Evolutionary conservation across 805 yeast species (phyloP), one percentile per base, ranked within the genome.

Genomic region (Kuraishia piskuri): DNA sequence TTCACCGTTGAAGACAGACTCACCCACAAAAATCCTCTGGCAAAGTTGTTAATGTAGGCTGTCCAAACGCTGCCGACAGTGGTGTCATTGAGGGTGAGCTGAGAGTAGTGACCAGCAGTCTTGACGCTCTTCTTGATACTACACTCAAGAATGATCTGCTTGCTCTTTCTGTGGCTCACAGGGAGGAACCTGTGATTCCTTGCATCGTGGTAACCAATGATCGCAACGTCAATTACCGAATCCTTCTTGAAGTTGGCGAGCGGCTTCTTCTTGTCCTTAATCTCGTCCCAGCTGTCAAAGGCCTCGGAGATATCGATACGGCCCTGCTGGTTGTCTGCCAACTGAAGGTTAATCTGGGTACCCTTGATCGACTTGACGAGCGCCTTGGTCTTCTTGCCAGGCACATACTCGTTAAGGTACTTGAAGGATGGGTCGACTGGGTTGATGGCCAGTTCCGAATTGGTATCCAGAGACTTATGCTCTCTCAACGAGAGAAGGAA

Each of bases 261-360:
- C 31, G 96, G 95, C 47, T 76, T 71, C 55, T 71, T 74, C 21
- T 67, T 66, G 62, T 88, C 82, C 52, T 74, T 68, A 49, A 90
- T 85, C 25, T 80, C 84, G 2, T 71, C 67, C 55, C 72, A 67
- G 0, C 66, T 59, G 52, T 80, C 82, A 67, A 79, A 86, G 45
- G 86, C 71, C 67, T 90, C 87, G 19, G 90, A 78, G 19, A 85
- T 74, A 60, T 89, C 96, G 55, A 91, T 69, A 64, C 95, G 80
- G 44, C 96, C 97, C 61, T 80, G 86, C 56, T 83, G 73, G 63
- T 86, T 84, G 55, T 86, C 94, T 52, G 94, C 90, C 49, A 90
- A 72, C 50, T 78, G 78, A 20, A 91, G 86, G 60, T 84, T 83
- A 59, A 91, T 71, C 69, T 88, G 94, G 5, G 88, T 81, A 31